Percentiles rank a stretch among this genome's conserved stretches.
These are phyloP conservation scores for Amanita exitialis DNA, from an alignment of 768 basidiomycete genomes.

Conservation along the genomic window DNA sequence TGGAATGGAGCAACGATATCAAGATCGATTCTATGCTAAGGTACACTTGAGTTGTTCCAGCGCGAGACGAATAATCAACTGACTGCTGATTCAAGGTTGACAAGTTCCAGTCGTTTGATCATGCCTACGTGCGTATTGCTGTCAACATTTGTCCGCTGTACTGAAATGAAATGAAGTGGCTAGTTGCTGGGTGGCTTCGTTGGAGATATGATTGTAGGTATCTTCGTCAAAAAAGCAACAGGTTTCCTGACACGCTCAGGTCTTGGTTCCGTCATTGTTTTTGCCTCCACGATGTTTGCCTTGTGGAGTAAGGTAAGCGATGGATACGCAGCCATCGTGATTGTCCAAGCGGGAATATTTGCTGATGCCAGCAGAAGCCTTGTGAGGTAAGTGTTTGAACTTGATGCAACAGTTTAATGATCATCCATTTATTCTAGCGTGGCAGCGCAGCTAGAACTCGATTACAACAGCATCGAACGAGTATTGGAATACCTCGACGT, in stretches of 20 bases:
- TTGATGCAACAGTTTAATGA: background rate
- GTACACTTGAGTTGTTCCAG: constrained; percentile 17
- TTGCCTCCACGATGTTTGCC: constrained; percentile 59
- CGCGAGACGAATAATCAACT: background rate
- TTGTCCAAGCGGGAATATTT: constrained; percentile 59
- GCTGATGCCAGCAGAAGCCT: constrained; percentile 60
- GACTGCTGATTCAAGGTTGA: constrained; percentile 28
- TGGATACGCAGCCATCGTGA: constrained; percentile 62
- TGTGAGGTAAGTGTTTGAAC: constrained; percentile 30
- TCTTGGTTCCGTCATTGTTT: constrained; percentile 64
- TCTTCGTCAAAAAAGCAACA: background rate
- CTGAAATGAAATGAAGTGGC: constrained; percentile 36
- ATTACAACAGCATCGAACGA: constrained; percentile 69
- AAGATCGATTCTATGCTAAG: constrained; percentile 48
- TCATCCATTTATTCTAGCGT: constrained; percentile 27
- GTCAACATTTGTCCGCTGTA: constrained; percentile 3
- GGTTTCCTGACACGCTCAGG: constrained; percentile 21
- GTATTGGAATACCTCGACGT: constrained; percentile 62
- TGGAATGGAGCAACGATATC: constrained; percentile 60
- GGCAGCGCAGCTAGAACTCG: constrained; percentile 59
- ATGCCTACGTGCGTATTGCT: constrained; percentile 45
- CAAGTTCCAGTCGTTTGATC: constrained; percentile 63
- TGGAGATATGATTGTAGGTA: constrained; percentile 65
- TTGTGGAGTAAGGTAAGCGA: constrained; percentile 44
- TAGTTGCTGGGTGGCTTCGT: constrained; percentile 58